Percentiles rank a stretch among this genome's conserved stretches.
Conservation (phyloP, 2,329 filamentous ascomycete genomes). For the Coniochaeta sp. region DNA sequence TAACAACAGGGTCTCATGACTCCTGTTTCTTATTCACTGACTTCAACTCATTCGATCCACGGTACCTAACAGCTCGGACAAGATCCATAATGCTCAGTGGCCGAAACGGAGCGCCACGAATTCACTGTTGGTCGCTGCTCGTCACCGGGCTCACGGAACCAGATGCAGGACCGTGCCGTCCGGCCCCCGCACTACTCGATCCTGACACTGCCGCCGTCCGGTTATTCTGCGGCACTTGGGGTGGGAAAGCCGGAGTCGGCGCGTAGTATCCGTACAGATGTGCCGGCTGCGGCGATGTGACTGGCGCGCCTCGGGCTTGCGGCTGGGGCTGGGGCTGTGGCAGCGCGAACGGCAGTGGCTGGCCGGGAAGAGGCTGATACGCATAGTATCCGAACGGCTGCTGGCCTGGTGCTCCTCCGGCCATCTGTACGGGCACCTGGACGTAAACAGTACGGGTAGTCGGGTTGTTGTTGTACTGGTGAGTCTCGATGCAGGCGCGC, state of each 20-base stretch:
- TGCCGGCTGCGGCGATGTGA: neutral
- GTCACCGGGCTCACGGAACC: neutral
- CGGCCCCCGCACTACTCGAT: neutral
- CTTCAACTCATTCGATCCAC: too few species aligned
- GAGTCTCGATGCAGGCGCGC: slow-evolving; percentile 29
- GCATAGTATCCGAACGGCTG: neutral
- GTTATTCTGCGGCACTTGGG: neutral
- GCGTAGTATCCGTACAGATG: slow-evolving; percentile 3
- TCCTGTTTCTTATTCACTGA: too few species aligned
- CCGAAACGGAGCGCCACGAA: too few species aligned
- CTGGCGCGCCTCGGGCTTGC: neutral
- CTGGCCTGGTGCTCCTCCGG: neutral
- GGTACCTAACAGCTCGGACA: too few species aligned
- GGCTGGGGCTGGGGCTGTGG: neutral
- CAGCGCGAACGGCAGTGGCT: neutral
- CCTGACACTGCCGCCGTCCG: neutral
- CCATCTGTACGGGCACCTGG: slow-evolving; percentile 3
- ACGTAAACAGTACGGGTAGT: slow-evolving; percentile 6
- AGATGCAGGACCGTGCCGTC: neutral
- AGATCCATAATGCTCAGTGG: too few species aligned
- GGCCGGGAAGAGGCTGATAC: neutral
- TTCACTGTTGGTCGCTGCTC: neutral
- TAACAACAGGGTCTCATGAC: too few species aligned
- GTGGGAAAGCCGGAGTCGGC: neutral
- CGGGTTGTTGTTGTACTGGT: slow-evolving; percentile 17